Evolutionary conservation across 768 basidiomycete species (phyloP), one percentile per base, ranked within the genome.

Genomic region (Terana coerulea): DNA sequence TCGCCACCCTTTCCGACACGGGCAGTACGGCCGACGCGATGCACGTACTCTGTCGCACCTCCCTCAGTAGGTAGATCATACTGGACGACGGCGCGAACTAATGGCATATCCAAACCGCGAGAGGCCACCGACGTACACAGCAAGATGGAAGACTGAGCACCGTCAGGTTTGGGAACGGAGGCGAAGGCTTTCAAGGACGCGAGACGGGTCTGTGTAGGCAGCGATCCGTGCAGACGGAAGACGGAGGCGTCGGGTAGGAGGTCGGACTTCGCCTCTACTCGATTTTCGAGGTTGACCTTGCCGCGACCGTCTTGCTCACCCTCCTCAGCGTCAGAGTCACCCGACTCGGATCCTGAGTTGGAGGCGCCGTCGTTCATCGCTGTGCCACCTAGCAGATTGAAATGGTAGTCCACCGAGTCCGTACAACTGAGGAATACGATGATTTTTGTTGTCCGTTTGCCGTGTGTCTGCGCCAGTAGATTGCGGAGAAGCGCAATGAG

Each of bases 21-120:
- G 12, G 97, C 97, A 3, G 97, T 99, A 45, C 97, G 85, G 25
- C 97, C 97, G 7, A 98, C 91, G 41, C 97, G 82, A 71, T 99
- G 97, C 9, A 99, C 84, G 60, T 99, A 98, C 65, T 99, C 97
- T 10, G 88, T 97, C 24, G 86, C 85, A 9, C 97, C 95, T 15
- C 94, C 91, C 73, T 99, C 97, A 0, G 97, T 98, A 0, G 97
- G 95, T 19, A 98, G 80, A 65, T 99, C 97, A 62, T 97, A 97
- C 64, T 99, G 97, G 28, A 98, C 72, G 54, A 99, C 94, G 2
- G 91, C 90, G 30, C 88, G 85, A 6, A 98, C 94, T n/a, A 90
- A 78, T 5, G 94, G 94, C 24, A 99, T 74, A 70, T 98, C 95
- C 22, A 99, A 79, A 64, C 97, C 97, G 64, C 97, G 91, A n/a